Conservation (phyloP, 768 basidiomycete genomes). For the Collybia mongolica region DNA sequence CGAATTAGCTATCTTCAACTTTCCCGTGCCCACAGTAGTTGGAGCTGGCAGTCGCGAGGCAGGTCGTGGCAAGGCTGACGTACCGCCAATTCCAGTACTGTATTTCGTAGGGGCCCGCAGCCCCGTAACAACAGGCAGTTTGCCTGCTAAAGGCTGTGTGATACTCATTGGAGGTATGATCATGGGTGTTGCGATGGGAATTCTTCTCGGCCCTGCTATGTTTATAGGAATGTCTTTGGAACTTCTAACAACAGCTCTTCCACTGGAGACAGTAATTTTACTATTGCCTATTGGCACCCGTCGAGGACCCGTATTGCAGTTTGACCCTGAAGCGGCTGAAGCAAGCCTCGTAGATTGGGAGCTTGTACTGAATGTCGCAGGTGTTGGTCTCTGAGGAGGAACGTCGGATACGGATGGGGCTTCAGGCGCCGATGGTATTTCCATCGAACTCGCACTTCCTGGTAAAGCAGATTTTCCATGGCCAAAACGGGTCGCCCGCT, state of each 20-base stretch:
- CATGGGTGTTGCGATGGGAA: slow-evolving; percentile 4
- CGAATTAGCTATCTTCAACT: slow-evolving; percentile 6
- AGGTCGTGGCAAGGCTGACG: slow-evolving; percentile 17
- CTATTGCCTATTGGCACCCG: slow-evolving; percentile 27
- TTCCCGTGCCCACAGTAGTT: slow-evolving; percentile 8
- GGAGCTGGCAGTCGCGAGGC: slow-evolving; percentile 12
- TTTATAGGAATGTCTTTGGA: slow-evolving; percentile 4
- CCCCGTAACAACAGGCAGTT: slow-evolving; percentile 8
- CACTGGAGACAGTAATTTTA: slow-evolving; percentile 1
- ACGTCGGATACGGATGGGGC: not conserved
- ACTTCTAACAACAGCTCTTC: not conserved
- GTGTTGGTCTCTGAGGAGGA: not conserved
- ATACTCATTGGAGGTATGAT: slow-evolving; percentile 3
- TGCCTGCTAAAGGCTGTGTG: slow-evolving; percentile 2
- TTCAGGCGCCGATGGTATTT: slow-evolving; percentile 1
- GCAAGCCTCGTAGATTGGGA: no score
- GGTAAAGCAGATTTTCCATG: slow-evolving; percentile 17
- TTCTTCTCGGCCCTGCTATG: slow-evolving; percentile 13
- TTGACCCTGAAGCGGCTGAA: not conserved
- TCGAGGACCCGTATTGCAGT: slow-evolving; percentile 28
- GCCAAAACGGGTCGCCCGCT: slow-evolving; percentile 26
- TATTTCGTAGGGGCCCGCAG: slow-evolving; percentile 14
- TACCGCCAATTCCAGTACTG: slow-evolving; percentile 4
- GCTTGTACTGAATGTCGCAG: no score
- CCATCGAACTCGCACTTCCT: slow-evolving; percentile 9